Evolutionary conservation across 306 rosid genomes (phyloP).

Genomic region (Fagus crenata): DNA sequence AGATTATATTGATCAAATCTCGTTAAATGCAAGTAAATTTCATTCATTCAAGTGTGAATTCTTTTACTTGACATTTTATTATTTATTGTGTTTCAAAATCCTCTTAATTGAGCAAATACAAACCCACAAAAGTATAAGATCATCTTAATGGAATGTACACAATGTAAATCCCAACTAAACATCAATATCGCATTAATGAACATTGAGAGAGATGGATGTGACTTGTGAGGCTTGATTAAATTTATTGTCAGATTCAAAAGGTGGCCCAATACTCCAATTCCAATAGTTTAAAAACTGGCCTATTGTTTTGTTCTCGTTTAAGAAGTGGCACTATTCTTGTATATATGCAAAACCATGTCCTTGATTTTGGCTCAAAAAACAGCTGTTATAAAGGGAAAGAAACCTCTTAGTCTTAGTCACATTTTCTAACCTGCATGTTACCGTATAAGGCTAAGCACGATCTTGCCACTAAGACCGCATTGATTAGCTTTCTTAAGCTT

Average conservation of each 20-base stretch:
- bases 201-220: neutral
- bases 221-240: neutral
- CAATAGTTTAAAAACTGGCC: conserved; percentile 3
- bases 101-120: no score
- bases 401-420: conserved; percentile 35
- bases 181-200: neutral
- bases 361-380: conserved; percentile 39
- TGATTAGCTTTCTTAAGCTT: conserved; percentile 55
- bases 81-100: no score
- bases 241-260: no score
- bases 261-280: no score
- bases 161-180: no score
- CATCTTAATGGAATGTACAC: no score
- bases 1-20: no score
- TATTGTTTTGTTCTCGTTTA: conserved; percentile 30
- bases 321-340: conserved; percentile 40
- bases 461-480: conserved; percentile 26
- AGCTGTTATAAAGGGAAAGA: conserved; percentile 45
- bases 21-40: no score
- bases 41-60: no score
- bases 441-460: conserved; percentile 43
- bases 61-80: no score
- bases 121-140: no score
- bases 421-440: conserved; percentile 37
- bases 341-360: conserved; percentile 35